phyloP scores from a whole-genome alignment of 1,139 yeast genomes.

The Lodderomyces beijingensis region DNA sequence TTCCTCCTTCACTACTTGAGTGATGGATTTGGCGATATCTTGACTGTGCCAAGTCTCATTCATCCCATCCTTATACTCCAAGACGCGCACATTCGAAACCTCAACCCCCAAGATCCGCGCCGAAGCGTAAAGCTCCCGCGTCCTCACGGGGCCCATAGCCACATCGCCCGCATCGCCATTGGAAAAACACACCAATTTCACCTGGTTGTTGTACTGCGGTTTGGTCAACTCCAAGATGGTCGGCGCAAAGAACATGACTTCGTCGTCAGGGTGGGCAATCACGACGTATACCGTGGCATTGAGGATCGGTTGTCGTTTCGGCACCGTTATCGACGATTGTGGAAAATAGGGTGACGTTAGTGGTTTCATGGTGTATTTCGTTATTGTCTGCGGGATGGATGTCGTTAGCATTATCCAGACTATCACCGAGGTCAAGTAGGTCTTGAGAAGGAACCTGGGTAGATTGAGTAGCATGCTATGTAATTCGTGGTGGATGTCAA shows the following conservation, averaged over 20 bases:
- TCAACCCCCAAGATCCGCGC: constrained; percentile 56
- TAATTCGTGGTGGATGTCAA: no score
- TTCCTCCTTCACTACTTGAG: constrained; percentile 8
- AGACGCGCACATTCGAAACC: constrained; percentile 43
- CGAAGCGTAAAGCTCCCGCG: constrained; percentile 55
- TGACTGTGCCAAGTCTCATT: constrained; percentile 57
- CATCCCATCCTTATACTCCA: constrained; percentile 69
- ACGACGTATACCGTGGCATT: constrained; percentile 47
- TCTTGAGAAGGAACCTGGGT: constrained; percentile 17
- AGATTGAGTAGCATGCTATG: constrained; percentile 15
- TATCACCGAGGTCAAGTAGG: constrained; percentile 21
- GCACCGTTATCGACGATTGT: constrained; percentile 34
- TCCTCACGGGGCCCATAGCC: constrained; percentile 64
- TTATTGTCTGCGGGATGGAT: constrained; percentile 33
- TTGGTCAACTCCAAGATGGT: constrained; percentile 54
- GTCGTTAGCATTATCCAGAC: constrained; percentile 41
- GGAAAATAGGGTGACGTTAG: no score
- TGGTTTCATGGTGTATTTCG: constrained; percentile 22
- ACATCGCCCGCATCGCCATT: constrained; percentile 64
- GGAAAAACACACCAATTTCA: constrained; percentile 68
- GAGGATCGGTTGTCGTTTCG: constrained; percentile 28
- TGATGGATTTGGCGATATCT: constrained; percentile 32
- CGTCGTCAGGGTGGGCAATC: constrained; percentile 98
- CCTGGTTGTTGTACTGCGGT: constrained; percentile 42
- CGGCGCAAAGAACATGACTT: constrained; percentile 95